Evolutionary conservation across 192 early-diverging fungal species (phyloP), one percentile per base, ranked within the genome.

Genomic region (Lunasporangiospora selenospora): DNA sequence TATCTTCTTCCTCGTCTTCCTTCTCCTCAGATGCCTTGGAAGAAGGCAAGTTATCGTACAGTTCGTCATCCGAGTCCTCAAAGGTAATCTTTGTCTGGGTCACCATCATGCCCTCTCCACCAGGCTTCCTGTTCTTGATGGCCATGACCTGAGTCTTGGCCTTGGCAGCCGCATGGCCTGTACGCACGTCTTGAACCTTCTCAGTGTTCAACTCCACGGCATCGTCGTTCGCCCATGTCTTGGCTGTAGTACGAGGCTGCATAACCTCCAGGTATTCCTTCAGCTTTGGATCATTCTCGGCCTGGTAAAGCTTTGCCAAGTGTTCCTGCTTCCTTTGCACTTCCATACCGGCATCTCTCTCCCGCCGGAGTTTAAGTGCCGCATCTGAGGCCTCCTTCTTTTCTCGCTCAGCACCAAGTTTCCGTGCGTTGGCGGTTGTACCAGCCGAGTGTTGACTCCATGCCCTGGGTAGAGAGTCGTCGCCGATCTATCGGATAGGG

Each of bases 181-280:
- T 26, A 77, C n/a, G 31, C 3, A 24, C 4, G 16, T 18, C 51
- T 1, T n/a, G 13, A 58, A 58, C 62, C 49, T 77, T 63, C n/a
- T 62, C 63, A 1, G 60, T 69, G 34, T 67, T 69, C 21, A 76
- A 32, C 16, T 65, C 64, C 0, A 76, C 64, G n/a, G 73, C 79
- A 64, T 97, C 95, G 52, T 99, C 95, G 77, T 99, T 97, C 4
- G 89, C 86, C 97, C 97, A 98, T 3, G 93, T 92, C 61, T 86
- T 84, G 46, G 84, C 83, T 23, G 80, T 84, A 1, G 88, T 82
- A 26, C 95, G 86, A 4, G 94, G 90, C 31, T 87, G 67, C 94
- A 97, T 95, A 10, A 96, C 92, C 59, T 94, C 88, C 66, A 97
- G 69, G 65, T 89, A 93, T 70, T 99, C 97, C 48, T 88, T 83